Conservation (phyloP, 1,139 yeast genomes). For the Geotrichum fermentans region DNA sequence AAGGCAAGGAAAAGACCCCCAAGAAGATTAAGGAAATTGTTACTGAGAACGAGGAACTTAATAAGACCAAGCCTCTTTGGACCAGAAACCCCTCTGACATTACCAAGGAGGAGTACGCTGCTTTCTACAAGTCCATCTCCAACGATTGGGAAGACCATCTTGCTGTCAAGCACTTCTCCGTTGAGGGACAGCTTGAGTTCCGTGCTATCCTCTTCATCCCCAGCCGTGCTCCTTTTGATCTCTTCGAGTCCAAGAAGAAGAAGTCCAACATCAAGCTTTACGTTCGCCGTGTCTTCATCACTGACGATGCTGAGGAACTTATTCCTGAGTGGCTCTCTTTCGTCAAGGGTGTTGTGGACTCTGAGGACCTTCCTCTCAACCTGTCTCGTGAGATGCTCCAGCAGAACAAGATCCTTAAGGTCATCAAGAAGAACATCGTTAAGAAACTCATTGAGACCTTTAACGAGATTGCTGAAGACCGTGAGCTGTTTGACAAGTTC, state of each 20-base stretch:
- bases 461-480: slow-evolving; percentile 98
- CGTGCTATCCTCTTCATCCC: slow-evolving; percentile 97
- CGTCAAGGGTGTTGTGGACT: slow-evolving; percentile 98
- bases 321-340: slow-evolving; percentile 98
- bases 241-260: slow-evolving; percentile 97
- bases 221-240: slow-evolving; percentile 98
- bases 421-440: slow-evolving; percentile 97
- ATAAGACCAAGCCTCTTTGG: slow-evolving; percentile 99
- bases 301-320: slow-evolving; percentile 98
- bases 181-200: slow-evolving; percentile 99
- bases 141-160: slow-evolving; percentile 99
- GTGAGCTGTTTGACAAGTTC: slow-evolving; percentile 97
- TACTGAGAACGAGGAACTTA: slow-evolving; percentile 91
- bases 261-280: slow-evolving; percentile 97
- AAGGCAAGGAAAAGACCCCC: slow-evolving; percentile 59
- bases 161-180: slow-evolving; percentile 99
- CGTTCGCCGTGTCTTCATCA: slow-evolving; percentile 99
- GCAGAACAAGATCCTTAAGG: slow-evolving; percentile 99
- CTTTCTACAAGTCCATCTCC: slow-evolving; percentile 98
- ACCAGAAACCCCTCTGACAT: slow-evolving; percentile 98
- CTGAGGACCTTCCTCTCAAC: slow-evolving; percentile 99
- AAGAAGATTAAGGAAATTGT: slow-evolving; percentile 84
- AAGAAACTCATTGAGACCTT: slow-evolving; percentile 98
- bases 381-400: slow-evolving; percentile 99
- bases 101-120: slow-evolving; percentile 96